Evolutionary conservation across 2,329 filamentous ascomycete species (phyloP).

Genomic region (Talaromyces sp.): DNA sequence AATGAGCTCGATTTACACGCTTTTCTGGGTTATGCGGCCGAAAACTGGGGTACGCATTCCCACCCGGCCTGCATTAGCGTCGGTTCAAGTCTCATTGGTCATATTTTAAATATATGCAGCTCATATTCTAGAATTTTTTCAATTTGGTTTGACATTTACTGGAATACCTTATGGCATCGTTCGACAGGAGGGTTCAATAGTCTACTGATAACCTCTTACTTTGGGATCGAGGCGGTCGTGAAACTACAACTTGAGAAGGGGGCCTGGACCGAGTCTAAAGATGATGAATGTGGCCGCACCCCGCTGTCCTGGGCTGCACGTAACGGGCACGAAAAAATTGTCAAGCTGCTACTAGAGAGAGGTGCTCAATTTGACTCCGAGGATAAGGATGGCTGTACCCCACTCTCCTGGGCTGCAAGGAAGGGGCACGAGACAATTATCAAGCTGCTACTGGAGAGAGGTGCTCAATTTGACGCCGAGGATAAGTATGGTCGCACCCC

Average conservation of each 20-base stretch:
- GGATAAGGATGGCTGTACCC: conserved; percentile 2
- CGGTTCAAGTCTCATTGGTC: neutral
- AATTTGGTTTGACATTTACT: neutral
- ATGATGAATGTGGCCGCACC: too few species aligned
- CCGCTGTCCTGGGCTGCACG: conserved; percentile 8
- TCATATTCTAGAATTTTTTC: neutral
- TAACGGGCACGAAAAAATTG: neutral
- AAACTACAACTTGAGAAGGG: conserved; percentile 8
- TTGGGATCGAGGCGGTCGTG: neutral
- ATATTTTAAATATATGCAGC: neutral
- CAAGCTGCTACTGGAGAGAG: neutral
- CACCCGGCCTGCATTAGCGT: neutral
- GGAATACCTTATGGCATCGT: neutral
- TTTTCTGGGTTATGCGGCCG: neutral
- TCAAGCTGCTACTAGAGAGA: conserved; percentile 10
- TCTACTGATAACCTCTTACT: neutral
- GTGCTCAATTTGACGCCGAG: neutral
- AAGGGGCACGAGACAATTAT: conserved; percentile 1
- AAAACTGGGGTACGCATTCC: neutral
- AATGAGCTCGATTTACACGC: neutral
- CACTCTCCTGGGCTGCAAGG: too few species aligned
- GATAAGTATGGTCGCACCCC: neutral
- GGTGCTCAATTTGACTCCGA: conserved; percentile 5
- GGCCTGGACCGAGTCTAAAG: conserved; percentile 5
- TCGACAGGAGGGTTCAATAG: neutral